phyloP scores from a whole-genome alignment of 208 protist species.

The Trichomonas gallinae region DNA sequence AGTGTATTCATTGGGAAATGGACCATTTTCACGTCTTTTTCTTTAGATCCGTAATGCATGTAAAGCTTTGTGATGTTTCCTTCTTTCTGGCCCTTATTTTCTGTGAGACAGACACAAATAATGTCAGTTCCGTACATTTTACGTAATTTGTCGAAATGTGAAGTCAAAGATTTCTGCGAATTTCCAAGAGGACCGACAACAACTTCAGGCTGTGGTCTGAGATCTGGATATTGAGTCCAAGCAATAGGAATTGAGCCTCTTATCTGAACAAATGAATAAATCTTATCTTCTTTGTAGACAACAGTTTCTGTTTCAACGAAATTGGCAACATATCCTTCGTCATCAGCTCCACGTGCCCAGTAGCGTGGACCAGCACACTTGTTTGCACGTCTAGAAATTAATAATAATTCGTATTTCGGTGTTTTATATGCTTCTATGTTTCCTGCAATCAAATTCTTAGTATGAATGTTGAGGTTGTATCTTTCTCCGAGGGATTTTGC shows the following conservation, averaged over 20 bases:
- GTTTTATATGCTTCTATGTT: not conserved
- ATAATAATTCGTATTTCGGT: not conserved
- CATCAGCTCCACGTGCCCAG: not conserved
- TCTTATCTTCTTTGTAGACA: not conserved
- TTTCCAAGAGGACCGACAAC: not conserved
- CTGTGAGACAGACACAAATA: not conserved
- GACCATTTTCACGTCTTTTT: not conserved
- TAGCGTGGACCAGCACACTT: not conserved
- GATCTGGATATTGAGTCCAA: slow-evolving; percentile 11
- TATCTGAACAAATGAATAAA: not conserved
- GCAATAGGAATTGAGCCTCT: not conserved
- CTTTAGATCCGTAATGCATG: not conserved
- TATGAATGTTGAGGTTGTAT: not conserved
- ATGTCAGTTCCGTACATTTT: not conserved
- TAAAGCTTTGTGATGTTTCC: not conserved
- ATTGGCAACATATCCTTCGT: not conserved
- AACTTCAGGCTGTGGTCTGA: not conserved
- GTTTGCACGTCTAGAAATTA: not conserved
- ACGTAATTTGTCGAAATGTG: not conserved
- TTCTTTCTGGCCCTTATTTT: not conserved
- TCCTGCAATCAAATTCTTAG: not conserved
- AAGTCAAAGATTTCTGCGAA: not conserved
- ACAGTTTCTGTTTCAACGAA: not conserved
- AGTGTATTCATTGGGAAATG: not conserved
- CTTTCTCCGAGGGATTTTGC: not conserved